Conservation (phyloP, 176 grass and related monocot genomes). For the Triticum monococcum region DNA sequence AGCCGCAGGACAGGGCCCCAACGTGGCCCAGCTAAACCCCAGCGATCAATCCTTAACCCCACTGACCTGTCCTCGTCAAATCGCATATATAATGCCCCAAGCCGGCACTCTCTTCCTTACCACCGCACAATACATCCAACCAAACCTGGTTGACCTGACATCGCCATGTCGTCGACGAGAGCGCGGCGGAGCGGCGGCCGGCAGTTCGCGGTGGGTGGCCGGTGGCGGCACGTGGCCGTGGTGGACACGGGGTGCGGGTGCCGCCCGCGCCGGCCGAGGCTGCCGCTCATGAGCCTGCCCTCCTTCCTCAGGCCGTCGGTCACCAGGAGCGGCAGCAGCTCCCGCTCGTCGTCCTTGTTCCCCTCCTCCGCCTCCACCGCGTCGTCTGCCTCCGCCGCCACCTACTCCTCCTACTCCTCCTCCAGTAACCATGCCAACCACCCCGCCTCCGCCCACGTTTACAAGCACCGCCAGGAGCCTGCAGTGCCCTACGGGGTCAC, state of each 20-base stretch:
- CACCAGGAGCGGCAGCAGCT: slow-evolving; percentile 17
- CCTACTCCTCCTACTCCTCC: slow-evolving; percentile 30
- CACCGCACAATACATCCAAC: neutral
- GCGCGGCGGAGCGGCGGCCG: slow-evolving; percentile 7
- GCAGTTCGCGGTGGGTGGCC: slow-evolving; percentile 42
- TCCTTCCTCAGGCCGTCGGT: slow-evolving; percentile 44
- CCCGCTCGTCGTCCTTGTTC: slow-evolving; percentile 22
- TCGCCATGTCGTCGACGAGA: slow-evolving; percentile 22
- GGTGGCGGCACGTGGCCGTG: slow-evolving; percentile 40
- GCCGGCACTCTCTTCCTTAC: neutral
- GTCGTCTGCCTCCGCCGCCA: slow-evolving; percentile 21
- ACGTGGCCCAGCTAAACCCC: slow-evolving; percentile 14
- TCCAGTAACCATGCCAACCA: slow-evolving; percentile 8
- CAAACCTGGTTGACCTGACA: neutral
- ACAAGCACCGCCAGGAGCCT: neutral
- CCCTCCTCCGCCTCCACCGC: slow-evolving; percentile 40
- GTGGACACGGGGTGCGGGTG: slow-evolving; percentile 53
- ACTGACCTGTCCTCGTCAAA: neutral
- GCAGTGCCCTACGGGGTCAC: neutral
- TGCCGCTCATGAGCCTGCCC: slow-evolving; percentile 38
- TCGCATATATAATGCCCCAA: neutral
- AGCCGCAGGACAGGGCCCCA: neutral
- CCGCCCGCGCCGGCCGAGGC: slow-evolving; percentile 34
- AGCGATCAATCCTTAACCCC: neutral
- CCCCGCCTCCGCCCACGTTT: neutral